Evolutionary conservation across 176 grass and related monocot genomes (phyloP), one percentile per base, ranked within the genome.

Genomic region (Bolboschoenus planiculmis): DNA sequence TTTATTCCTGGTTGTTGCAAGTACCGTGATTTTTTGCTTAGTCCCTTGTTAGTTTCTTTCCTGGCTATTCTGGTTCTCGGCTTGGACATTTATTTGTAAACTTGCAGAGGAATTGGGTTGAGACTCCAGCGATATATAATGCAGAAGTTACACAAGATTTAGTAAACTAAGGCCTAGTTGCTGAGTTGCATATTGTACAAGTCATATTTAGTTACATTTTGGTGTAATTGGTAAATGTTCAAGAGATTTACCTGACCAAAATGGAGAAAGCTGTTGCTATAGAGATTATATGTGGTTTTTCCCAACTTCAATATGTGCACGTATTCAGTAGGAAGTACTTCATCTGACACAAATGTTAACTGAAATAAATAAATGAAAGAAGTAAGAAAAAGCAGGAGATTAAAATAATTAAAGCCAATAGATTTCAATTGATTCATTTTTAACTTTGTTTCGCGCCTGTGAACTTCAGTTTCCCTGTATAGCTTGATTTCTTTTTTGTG

Each of bases 271-370:
- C 95, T 98, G 64, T 95, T 93, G 74, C 84, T 93, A 70, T 91
- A 98, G 23, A 98, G 90, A 57, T 88, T 93, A 80, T 98, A 98
- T 84, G 83, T 87, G 81, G 27, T 91, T 86, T 86, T 85, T 86
- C 92, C 92, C 46, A 95, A 92, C 65, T 87, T 90, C 84, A 95
- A 88, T 55, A 83, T 81, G 86, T 66, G 90, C 60, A 87, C 91
- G 59, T 79, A 88, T 79, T 93, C 87, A 3, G 59, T 62, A 44
- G 90, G 86, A 83, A 98, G 81, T 82, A 85, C 68, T 91, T 98
- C 92, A 86, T 92, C 84, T n/a, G 89, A 93, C 87, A 93, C 90
- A 93, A 95, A 98, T 64, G 95, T 91, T 81, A 98, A 74, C 95
- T 98, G 88, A 91, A 91, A 92, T 62, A 88, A 85, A 62, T 79